Percentiles rank a stretch among this genome's conserved stretches.
phyloP scores from a whole-genome alignment of 768 basidiomycete genomes.

The Austroboletus eburneus region DNA sequence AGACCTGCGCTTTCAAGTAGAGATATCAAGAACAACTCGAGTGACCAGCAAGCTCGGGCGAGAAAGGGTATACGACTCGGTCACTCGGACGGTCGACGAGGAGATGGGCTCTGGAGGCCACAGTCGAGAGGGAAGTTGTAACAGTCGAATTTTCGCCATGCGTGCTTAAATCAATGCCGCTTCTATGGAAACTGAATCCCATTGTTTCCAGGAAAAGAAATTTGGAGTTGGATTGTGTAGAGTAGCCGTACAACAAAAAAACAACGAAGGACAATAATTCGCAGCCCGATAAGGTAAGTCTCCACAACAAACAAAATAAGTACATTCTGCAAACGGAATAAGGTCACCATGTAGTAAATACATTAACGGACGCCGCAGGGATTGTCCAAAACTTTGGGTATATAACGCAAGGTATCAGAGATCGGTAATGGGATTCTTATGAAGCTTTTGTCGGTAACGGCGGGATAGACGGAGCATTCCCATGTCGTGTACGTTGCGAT shows the following conservation, averaged over 20 bases:
- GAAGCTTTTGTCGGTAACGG: constrained; percentile 24
- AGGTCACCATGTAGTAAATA: constrained; percentile 4
- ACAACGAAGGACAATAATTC: constrained; percentile 19
- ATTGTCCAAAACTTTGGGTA: constrained; percentile 18
- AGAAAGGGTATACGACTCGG: too few species aligned
- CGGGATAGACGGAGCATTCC: constrained; percentile 25
- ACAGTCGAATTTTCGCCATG: too few species aligned
- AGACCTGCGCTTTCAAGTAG: constrained; percentile 19
- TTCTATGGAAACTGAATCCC: constrained; percentile 22
- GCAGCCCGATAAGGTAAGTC: constrained; percentile 14
- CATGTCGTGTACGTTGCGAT: constrained; percentile 48
- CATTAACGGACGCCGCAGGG: constrained; percentile 2
- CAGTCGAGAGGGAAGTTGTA: too few species aligned
- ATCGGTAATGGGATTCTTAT: constrained; percentile 7
- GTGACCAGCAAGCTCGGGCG: constrained; percentile 29
- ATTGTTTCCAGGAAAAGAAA: constrained; percentile 23
- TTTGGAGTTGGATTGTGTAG: constrained; percentile 3
- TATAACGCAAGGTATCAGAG: constrained; percentile 24
- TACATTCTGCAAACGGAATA: too few species aligned
- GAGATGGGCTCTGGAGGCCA: too few species aligned
- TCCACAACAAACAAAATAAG: constrained; percentile 6
- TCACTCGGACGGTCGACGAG: too few species aligned
- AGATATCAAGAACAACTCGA: constrained; percentile 11
- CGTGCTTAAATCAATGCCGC: constrained; percentile 3
- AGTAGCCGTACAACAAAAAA: constrained; percentile 14